Conservation (phyloP, 208 protist species). For the Acanthamoeba lenticulata region DNA sequence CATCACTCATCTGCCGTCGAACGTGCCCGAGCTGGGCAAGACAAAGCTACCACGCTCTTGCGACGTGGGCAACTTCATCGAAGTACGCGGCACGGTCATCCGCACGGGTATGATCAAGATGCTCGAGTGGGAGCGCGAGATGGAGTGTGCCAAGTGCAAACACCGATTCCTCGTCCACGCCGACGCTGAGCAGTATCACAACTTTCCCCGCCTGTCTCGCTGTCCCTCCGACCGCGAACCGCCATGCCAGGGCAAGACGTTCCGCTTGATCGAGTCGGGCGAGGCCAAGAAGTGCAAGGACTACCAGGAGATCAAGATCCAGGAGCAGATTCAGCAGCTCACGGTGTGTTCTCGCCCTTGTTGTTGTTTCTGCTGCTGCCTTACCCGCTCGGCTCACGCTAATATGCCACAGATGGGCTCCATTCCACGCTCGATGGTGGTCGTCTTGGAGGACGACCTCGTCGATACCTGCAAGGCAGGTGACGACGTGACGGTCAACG, state of each 20-base stretch:
- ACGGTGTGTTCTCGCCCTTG: slow-evolving; percentile 86
- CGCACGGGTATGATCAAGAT: slow-evolving; percentile 79
- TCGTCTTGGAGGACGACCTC: slow-evolving; percentile 97
- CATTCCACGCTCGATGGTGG: slow-evolving; percentile 97
- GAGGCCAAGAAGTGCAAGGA: slow-evolving; percentile 90
- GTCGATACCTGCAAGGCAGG: slow-evolving; percentile 98
- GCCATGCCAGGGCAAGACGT: slow-evolving; percentile 69
- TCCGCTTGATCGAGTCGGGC: not conserved
- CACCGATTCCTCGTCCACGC: slow-evolving; percentile 66
- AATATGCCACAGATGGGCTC: slow-evolving; percentile 86
- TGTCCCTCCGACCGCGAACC: slow-evolving; percentile 66
- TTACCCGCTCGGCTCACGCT: not conserved
- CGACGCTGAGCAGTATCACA: slow-evolving; percentile 78
- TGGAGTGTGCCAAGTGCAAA: slow-evolving; percentile 81
- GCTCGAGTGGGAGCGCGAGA: slow-evolving; percentile 79
- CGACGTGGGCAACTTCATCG: slow-evolving; percentile 78
- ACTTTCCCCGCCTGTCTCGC: slow-evolving; percentile 64
- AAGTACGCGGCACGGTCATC: slow-evolving; percentile 81
- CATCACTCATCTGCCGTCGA: not conserved
- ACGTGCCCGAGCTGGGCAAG: slow-evolving; percentile 56
- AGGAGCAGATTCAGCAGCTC: slow-evolving; percentile 98
- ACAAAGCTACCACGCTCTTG: slow-evolving; percentile 71
- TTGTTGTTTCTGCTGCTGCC: slow-evolving; percentile 82
- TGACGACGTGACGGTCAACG: slow-evolving; percentile 96
- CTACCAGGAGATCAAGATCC: slow-evolving; percentile 98